Base-by-base conservation (phyloP, 768 basidiomycete genomes). In the Pisolithus orientalis region DNA sequence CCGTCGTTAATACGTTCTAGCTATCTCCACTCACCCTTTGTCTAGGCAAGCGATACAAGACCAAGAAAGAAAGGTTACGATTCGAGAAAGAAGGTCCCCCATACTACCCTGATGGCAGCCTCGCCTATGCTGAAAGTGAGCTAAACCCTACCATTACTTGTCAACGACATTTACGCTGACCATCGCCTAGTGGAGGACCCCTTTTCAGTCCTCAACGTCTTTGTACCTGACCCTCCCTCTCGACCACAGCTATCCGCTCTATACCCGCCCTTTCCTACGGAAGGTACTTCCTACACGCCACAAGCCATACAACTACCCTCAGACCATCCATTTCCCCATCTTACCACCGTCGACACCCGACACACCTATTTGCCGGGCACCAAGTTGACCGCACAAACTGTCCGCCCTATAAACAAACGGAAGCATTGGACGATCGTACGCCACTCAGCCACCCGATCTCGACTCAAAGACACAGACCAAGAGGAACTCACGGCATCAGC, bases 41-140 rank as follows among this genome's bases (percentile, higher is more conserved):
- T 47, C 4, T 52, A 87, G 87, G 86, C 17, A 90, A 89, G 59
- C 78, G 81, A 11, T 89, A 90, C 61, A 80, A 79, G 51, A 90
- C 87, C 1, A 91, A 91, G 73, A 90, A 85, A 59, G 88, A 91
- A 57, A 75, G 88, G 9, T 59, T 89, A 52, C 75, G 85, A n/a
- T 76, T 90, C 43, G 89, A 90, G 60, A 84, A 80, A 54, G 81
- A 83, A 54, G 88, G 88, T 0, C 85, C 84, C 16, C 89, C 88
- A 0, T 75, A 76, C 24, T 72, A 73, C 6, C 62, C 79, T n/a
- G 88, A 91, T 61, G 88, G 88, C n/a, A 90, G 88, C 65, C 70
- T 90, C 31, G 82, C 88, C 66, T 89, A 88, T 58, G 58, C 75
- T 25, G 80, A 87, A 65, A 80, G 87, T 88, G 61, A 39, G 82